Percentiles rank a stretch among this genome's conserved stretches.
Conservation (phyloP, 768 basidiomycete species). For the Kwoniella sp. region DNA sequence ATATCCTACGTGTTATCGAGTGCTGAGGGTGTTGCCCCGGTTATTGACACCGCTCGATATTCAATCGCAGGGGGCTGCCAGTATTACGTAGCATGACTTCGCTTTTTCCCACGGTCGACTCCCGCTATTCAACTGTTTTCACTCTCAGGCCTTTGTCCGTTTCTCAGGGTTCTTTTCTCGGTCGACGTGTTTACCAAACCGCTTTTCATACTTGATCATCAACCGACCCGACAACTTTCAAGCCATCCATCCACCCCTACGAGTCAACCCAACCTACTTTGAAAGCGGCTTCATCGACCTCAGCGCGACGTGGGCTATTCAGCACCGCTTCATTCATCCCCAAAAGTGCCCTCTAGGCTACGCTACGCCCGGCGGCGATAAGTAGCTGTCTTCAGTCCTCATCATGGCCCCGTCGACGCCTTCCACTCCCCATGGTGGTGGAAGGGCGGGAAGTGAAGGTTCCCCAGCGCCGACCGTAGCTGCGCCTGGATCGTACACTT, state of each 20-base stretch:
- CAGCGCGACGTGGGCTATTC: not conserved
- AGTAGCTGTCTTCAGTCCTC: not conserved
- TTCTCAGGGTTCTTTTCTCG: not conserved
- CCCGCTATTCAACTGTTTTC: not conserved
- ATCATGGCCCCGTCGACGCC: slow-evolving; percentile 50
- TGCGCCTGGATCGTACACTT: slow-evolving; percentile 45
- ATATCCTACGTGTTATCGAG: not conserved
- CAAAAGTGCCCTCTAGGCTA: not conserved
- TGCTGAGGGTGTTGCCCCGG: too few relatives aligned
- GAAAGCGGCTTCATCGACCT: too few relatives aligned
- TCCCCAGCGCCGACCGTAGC: slow-evolving; percentile 46
- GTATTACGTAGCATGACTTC: too few relatives aligned
- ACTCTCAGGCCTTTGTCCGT: not conserved
- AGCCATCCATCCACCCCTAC: not conserved
- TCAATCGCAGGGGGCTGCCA: too few relatives aligned
- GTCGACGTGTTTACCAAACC: slow-evolving; percentile 19
- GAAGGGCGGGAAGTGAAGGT: slow-evolving; percentile 38
- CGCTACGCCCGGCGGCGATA: slow-evolving; percentile 18
- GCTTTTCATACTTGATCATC: not conserved
- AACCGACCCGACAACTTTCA: not conserved
- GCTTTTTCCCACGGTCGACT: not conserved
- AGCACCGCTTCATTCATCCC: slow-evolving; percentile 8
- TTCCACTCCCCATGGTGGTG: slow-evolving; percentile 36
- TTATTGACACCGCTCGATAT: not conserved
- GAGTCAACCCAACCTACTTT: too few relatives aligned